Evolutionary conservation across 2,329 filamentous ascomycete species (phyloP).

Genomic region (Grosmannia clavigera): DNA sequence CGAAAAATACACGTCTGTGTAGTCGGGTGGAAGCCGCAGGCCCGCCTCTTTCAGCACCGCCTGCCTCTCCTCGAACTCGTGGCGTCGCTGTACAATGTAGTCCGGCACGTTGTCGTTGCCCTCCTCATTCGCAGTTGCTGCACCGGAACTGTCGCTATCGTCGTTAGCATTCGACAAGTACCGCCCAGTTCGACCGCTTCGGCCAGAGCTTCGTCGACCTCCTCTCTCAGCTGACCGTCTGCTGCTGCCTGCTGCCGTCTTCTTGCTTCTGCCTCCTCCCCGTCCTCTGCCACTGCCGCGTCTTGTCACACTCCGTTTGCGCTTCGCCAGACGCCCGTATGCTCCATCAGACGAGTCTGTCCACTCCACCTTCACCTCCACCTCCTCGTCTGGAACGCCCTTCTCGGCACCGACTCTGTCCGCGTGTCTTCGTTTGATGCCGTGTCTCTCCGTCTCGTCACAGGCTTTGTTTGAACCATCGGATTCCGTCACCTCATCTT

Average conservation of each 20-base stretch:
- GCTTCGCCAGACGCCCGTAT: constrained; percentile 53
- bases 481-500: constrained; percentile 6
- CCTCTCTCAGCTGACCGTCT: not conserved
- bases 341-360: constrained; percentile 47
- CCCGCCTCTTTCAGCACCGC: constrained; percentile 52
- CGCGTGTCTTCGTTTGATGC: constrained; percentile 5
- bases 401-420: constrained; percentile 1
- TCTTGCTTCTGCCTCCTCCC: constrained; percentile 27
- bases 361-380: constrained; percentile 29
- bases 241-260: constrained; percentile 23
- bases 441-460: not conserved
- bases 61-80: constrained; percentile 52
- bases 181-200: not conserved
- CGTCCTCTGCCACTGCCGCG: not conserved
- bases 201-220: constrained; percentile 3
- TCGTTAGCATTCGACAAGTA: not conserved
- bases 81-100: constrained; percentile 57
- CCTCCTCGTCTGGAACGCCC: constrained; percentile 19
- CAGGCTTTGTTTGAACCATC: not conserved
- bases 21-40: constrained; percentile 65
- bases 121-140: not conserved
- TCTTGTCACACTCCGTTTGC: constrained; percentile 34
- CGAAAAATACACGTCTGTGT: constrained; percentile 62
- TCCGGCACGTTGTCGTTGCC: constrained; percentile 42
- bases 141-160: not conserved